phyloP scores from a whole-genome alignment of 2,329 filamentous ascomycete genomes.

The Fusarium papillatum region DNA sequence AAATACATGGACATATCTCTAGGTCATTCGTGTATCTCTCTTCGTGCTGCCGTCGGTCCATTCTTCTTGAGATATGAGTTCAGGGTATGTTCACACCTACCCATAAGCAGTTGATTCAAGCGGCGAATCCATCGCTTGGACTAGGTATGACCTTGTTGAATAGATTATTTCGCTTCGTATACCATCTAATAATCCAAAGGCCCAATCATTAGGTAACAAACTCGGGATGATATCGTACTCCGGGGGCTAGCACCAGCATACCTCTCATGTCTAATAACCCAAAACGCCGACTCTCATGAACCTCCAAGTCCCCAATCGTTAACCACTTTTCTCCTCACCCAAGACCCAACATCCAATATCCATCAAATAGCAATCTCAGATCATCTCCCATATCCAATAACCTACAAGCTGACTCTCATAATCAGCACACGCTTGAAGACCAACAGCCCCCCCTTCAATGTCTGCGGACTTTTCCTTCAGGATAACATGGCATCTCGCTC shows the following conservation, averaged over 20 bases:
- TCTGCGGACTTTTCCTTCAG: neutral
- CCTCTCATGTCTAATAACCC: neutral
- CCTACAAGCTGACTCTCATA: neutral
- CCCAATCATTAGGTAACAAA: neutral
- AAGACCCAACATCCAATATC: neutral
- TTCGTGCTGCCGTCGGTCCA: neutral
- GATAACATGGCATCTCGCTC: slow-evolving; percentile 23
- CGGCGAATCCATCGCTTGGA: neutral
- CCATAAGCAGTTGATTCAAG: neutral
- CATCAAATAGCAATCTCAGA: neutral
- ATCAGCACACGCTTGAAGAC: neutral
- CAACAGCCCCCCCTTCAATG: neutral
- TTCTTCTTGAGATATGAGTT: neutral
- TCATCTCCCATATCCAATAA: neutral
- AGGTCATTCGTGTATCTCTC: neutral
- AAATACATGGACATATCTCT: neutral
- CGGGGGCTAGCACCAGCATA: neutral
- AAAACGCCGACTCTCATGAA: neutral
- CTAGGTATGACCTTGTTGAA: neutral
- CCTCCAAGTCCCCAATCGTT: neutral
- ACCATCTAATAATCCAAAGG: neutral
- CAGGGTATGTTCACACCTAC: neutral
- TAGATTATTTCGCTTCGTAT: neutral
- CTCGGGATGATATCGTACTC: neutral
- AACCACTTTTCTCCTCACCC: neutral